Evolutionary conservation across 2,329 filamentous ascomycete species (phyloP).

Genomic region (Trichoderma koningii): DNA sequence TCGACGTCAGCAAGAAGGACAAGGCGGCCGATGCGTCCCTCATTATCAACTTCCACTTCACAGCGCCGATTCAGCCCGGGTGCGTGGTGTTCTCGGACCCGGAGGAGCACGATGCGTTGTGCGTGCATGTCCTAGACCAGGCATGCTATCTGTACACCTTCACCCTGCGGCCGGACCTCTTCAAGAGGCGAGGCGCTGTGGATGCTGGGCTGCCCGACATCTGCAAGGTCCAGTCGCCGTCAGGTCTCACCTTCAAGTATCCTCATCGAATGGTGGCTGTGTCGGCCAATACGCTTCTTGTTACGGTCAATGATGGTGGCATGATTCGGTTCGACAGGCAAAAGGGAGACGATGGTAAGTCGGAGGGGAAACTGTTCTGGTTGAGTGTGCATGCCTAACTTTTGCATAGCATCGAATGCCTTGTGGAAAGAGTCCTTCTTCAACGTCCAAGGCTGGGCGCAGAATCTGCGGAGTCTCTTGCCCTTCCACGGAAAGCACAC

Average conservation of each 20-base stretch:
- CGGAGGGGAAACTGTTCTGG: neutral
- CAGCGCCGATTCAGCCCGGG: conserved; percentile 68
- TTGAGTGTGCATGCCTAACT: neutral
- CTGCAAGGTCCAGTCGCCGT: conserved; percentile 72
- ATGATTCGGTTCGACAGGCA: conserved; percentile 70
- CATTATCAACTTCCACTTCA: conserved; percentile 76
- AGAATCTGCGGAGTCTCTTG: conserved; percentile 66
- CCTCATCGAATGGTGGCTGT: conserved; percentile 80
- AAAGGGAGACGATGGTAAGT: conserved; percentile 50
- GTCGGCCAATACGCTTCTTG: conserved; percentile 70
- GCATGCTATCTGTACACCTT: conserved; percentile 82
- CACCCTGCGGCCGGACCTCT: conserved; percentile 79
- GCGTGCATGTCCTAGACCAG: conserved; percentile 76
- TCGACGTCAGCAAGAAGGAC: conserved; percentile 74
- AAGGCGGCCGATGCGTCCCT: conserved; percentile 69
- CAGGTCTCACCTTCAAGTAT: conserved; percentile 74
- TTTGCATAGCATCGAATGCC: conserved; percentile 33
- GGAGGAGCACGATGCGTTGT: conserved; percentile 74
- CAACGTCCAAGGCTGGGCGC: conserved; percentile 71
- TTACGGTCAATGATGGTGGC: conserved; percentile 79
- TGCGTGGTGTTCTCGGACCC: conserved; percentile 84
- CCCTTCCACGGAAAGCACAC: conserved; percentile 67
- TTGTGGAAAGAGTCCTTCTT: conserved; percentile 73
- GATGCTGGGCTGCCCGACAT: conserved; percentile 75
- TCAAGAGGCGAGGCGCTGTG: conserved; percentile 67